A percentile compares a stretch with the other conserved stretches of the same genome.
Evolutionary conservation across 2,329 filamentous ascomycete species (phyloP).

Genomic region (Penicillium crustosum): DNA sequence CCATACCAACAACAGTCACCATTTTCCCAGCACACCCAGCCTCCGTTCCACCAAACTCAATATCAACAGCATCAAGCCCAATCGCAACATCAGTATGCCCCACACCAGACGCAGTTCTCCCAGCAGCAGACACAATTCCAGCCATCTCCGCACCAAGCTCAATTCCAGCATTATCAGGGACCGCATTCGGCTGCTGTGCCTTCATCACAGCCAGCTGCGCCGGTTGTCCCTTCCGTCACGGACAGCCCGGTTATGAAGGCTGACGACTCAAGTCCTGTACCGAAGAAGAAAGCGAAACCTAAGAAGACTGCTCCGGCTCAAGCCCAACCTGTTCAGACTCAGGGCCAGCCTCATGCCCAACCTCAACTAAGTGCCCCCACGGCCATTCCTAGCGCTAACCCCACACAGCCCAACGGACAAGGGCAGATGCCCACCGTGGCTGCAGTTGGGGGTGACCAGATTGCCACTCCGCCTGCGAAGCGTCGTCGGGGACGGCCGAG

Average conservation of each 20-base stretch:
- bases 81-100: conserved; percentile 16
- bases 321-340: background rate
- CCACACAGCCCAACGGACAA: conserved; percentile 20
- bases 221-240: conserved; percentile 2
- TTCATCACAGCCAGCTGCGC: conserved; percentile 6
- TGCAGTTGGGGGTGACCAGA: conserved; percentile 7
- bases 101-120: conserved; percentile 22
- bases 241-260: conserved; percentile 9
- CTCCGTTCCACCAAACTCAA: conserved; percentile 23
- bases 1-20: conserved; percentile 26
- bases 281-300: conserved; percentile 26
- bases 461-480: conserved; percentile 11
- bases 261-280: conserved; percentile 18
- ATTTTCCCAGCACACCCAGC: conserved; percentile 21
- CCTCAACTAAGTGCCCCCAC: background rate
- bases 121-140: conserved; percentile 16
- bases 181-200: conserved; percentile 14
- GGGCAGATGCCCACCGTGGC: conserved; percentile 5
- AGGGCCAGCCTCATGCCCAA: conserved; percentile 2
- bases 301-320: conserved; percentile 4
- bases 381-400: conserved; percentile 1
- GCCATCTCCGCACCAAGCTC: conserved; percentile 10
- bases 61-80: conserved; percentile 23
- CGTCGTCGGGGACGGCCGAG: conserved; percentile 28
- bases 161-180: conserved; percentile 26